Percentiles rank a stretch among this genome's conserved stretches.
These are phyloP conservation scores for Cordyceps militaris DNA, from an alignment of 2,329 filamentous ascomycete genomes.

Conservation along the genomic window DNA sequence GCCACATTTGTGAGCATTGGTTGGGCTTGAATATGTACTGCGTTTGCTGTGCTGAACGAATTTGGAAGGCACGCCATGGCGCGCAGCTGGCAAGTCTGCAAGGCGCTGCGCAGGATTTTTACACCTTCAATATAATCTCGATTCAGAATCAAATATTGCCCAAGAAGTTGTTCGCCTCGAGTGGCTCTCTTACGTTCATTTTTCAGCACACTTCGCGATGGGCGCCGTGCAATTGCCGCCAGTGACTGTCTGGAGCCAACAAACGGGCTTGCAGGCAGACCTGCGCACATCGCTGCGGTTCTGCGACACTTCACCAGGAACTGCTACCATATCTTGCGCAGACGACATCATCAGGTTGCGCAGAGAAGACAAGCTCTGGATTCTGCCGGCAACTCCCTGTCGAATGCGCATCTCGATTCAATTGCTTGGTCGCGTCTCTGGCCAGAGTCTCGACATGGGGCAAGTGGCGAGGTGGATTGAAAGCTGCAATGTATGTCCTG, in stretches of 20 bases:
- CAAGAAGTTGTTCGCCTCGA: background rate
- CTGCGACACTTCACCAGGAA: constrained; percentile 12
- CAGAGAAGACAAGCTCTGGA: constrained; percentile 25
- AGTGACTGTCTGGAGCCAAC: constrained; percentile 18
- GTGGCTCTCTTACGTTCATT: background rate
- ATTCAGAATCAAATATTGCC: background rate
- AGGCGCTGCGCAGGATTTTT: background rate
- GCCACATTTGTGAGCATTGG: background rate
- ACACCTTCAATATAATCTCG: background rate
- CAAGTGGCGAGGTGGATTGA: constrained; percentile 20
- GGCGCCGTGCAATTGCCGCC: constrained; percentile 17
- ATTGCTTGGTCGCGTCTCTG: constrained; percentile 15
- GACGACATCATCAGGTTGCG: constrained; percentile 21
- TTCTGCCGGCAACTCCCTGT: constrained; percentile 25
- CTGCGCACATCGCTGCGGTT: constrained; percentile 23
- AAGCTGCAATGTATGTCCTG: constrained; percentile 22
- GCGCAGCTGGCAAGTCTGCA: background rate
- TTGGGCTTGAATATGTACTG: background rate
- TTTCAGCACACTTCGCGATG: background rate
- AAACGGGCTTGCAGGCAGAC: constrained; percentile 20
- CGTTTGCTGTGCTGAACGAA: background rate
- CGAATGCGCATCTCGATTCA: constrained; percentile 22
- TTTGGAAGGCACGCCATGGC: background rate
- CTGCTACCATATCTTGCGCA: constrained; percentile 13
- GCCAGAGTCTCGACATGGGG: constrained; percentile 11